Percentiles rank a stretch among this genome's conserved stretches.
Conservation (phyloP, 2,329 filamentous ascomycete genomes). For the Paraphoma chrysanthemicola region DNA sequence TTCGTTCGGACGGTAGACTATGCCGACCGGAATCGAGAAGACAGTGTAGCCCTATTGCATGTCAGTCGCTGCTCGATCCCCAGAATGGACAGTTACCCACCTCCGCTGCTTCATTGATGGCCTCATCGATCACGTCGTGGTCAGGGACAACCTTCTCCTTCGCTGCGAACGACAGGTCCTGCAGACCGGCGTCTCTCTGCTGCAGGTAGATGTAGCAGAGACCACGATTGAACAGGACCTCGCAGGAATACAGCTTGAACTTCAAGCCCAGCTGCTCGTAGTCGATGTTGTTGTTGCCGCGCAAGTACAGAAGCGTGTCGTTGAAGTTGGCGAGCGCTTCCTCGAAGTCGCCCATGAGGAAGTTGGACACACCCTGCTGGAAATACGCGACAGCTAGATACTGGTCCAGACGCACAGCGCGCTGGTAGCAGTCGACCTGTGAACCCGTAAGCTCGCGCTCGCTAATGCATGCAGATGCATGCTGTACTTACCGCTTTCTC, state of each 20-base stretch:
- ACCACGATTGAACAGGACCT: conserved; percentile 95
- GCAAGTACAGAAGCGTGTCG: conserved; percentile 90
- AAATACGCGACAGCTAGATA: conserved; percentile 98
- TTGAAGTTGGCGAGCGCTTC: conserved; percentile 98
- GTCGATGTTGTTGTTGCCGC: conserved; percentile 96
- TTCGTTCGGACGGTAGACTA: conserved; percentile 93
- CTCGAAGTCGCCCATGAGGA: conserved; percentile 94
- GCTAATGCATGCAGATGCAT: not conserved
- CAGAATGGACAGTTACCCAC: conserved; percentile 54
- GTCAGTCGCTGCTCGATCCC: conserved; percentile 31
- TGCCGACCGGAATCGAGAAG: conserved; percentile 95
- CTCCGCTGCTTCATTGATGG: conserved; percentile 90
- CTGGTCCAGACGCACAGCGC: conserved; percentile 86
- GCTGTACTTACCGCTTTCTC: conserved; percentile 79
- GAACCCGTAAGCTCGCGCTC: conserved; percentile 24
- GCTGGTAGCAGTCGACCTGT: conserved; percentile 93
- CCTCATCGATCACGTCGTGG: conserved; percentile 97
- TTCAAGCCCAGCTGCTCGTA: conserved; percentile 95
- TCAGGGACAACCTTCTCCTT: conserved; percentile 97
- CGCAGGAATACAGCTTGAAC: conserved; percentile 96
- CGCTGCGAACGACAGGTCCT: conserved; percentile 87
- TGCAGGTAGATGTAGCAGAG: conserved; percentile 97
- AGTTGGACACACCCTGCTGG: conserved; percentile 97
- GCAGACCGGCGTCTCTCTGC: conserved; percentile 87
- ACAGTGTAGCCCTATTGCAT: conserved; percentile 85